Conservation (phyloP, 1,139 yeast species). For the Pneumocystis canis region DNA sequence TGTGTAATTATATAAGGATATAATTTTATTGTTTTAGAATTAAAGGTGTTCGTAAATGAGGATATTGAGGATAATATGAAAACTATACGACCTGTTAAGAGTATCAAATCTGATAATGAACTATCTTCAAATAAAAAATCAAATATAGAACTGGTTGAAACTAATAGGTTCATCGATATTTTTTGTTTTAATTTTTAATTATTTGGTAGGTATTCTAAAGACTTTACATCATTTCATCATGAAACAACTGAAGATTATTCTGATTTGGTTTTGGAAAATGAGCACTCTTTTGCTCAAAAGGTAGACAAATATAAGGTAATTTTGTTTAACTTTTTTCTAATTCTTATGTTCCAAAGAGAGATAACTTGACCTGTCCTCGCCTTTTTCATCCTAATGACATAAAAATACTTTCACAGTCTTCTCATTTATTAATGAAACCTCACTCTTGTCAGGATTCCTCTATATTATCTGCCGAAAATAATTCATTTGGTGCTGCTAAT, state of each 20-base stretch:
- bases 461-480: background rate
- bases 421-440: background rate
- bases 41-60: background rate
- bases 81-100: conserved; percentile 1
- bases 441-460: background rate
- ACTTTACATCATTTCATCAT: background rate
- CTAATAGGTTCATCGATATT: background rate
- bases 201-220: background rate
- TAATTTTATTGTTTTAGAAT: background rate
- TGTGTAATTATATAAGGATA: background rate
- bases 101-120: background rate
- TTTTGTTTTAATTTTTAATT: background rate
- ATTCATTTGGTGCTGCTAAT: background rate
- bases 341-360: background rate
- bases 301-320: background rate
- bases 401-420: background rate
- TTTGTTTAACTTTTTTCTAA: background rate
- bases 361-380: background rate
- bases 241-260: background rate
- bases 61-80: background rate
- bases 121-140: background rate
- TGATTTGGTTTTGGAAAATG: background rate
- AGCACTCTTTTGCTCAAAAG: conserved; percentile 1
- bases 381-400: conserved; percentile 2
- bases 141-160: background rate